A percentile compares a stretch with the other conserved stretches of the same genome.
These are phyloP conservation scores for Sutorius eximius DNA, from an alignment of 1,284 basidiomycete genomes.

Conservation along the genomic window DNA sequence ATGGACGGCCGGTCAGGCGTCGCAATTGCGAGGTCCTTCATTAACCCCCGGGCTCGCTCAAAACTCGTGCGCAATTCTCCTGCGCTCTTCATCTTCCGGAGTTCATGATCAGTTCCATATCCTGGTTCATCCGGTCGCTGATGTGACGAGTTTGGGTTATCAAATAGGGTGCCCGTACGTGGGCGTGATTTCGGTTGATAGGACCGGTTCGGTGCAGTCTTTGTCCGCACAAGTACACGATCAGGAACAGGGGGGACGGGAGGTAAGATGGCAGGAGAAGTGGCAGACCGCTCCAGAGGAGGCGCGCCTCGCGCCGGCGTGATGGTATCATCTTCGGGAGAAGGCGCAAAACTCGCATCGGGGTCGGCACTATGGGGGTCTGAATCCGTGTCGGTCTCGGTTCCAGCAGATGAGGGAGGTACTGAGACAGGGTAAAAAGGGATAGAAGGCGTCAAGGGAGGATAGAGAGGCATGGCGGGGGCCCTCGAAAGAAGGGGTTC, in stretches of 20 bases:
- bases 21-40: conserved; percentile 13
- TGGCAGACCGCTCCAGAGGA: conserved; percentile 49
- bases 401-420: conserved; percentile 37
- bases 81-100: conserved; percentile 85
- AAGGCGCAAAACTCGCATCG: conserved; percentile 28
- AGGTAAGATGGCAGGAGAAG: conserved; percentile 41
- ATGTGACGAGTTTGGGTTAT: conserved; percentile 30
- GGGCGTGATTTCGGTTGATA: conserved; percentile 52
- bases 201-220: conserved; percentile 68
- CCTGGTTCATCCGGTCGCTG: conserved; percentile 39
- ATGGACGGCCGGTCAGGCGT: conserved; percentile 41
- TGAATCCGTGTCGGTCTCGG: conserved; percentile 57
- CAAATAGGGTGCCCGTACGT: conserved; percentile 20
- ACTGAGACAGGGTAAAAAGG: conserved; percentile 50
- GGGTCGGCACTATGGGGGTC: conserved; percentile 44
- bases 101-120: conserved; percentile 53
- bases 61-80: conserved; percentile 66
- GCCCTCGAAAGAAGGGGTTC: conserved; percentile 72
- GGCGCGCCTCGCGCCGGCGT: conserved; percentile 55
- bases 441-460: conserved; percentile 63
- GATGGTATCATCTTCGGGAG: conserved; percentile 66
- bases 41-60: conserved; percentile 27
- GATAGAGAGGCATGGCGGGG: conserved; percentile 61
- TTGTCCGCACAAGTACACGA: conserved; percentile 60
- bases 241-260: conserved; percentile 33